Conservation (phyloP, 768 basidiomycete genomes). For the Ramaria rubella region DNA sequence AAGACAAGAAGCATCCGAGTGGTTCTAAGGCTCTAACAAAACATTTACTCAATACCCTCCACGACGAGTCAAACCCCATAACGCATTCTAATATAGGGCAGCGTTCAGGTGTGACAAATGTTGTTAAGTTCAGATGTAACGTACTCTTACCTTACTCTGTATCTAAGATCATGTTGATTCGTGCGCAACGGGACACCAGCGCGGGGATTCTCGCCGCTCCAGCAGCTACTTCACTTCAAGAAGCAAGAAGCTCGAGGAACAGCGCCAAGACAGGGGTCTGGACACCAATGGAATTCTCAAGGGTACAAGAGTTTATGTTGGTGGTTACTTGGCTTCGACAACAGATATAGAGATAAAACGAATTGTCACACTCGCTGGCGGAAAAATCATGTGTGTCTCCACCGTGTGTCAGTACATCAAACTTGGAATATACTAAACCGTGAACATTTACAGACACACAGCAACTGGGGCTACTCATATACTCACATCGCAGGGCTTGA, state of each 20-base stretch:
- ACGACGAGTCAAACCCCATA: constrained; percentile 66
- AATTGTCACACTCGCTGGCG: constrained; percentile 60
- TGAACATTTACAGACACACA: constrained; percentile 35
- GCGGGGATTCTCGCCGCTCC: constrained; percentile 38
- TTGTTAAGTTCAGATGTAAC: neutral
- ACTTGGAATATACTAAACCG: constrained; percentile 1
- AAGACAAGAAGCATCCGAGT: constrained; percentile 25
- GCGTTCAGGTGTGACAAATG: constrained; percentile 45
- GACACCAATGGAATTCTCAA: constrained; percentile 27
- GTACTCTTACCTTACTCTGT: neutral
- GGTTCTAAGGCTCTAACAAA: constrained; percentile 46
- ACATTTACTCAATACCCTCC: constrained; percentile 54
- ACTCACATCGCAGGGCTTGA: constrained; percentile 64
- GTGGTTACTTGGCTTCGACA: constrained; percentile 61
- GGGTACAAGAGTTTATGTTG: constrained; percentile 57
- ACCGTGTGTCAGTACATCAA: constrained; percentile 13
- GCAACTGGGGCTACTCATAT: constrained; percentile 71
- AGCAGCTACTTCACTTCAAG: constrained; percentile 38
- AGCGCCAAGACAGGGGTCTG: constrained; percentile 19
- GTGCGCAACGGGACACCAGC: constrained; percentile 63
- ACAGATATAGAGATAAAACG: constrained; percentile 79
- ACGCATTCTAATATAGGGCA: constrained; percentile 62
- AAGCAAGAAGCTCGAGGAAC: constrained; percentile 37
- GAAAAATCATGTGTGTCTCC: constrained; percentile 49
- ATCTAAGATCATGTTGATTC: constrained; percentile 52